phyloP scores from a whole-genome alignment of 75 land plant genomes.

The Selaginella moellendorffii region DNA sequence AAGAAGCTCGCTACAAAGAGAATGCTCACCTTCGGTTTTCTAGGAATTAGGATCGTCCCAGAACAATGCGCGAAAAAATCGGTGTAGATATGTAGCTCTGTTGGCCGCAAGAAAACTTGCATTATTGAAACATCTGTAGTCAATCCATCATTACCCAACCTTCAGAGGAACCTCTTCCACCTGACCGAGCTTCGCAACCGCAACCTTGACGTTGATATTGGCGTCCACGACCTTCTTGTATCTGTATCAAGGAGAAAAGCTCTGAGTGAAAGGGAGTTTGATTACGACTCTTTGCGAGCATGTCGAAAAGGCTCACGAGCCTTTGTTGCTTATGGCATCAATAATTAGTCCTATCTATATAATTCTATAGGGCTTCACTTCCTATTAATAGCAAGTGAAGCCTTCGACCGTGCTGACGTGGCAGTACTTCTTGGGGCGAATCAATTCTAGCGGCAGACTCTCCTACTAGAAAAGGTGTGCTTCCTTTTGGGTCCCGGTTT shows the following conservation, averaged over 20 bases:
- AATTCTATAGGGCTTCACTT: too few relatives aligned
- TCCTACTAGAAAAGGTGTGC: too few relatives aligned
- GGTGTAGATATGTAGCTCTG: slow-evolving; percentile 63
- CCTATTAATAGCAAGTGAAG: too few relatives aligned
- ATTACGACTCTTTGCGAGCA: slow-evolving; percentile 43
- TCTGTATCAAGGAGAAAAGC: slow-evolving; percentile 29
- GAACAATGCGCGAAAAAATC: slow-evolving; percentile 73
- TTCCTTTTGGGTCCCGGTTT: too few relatives aligned
- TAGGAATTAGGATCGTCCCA: slow-evolving; percentile 74
- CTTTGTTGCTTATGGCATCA: too few relatives aligned
- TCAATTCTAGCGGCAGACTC: too few relatives aligned
- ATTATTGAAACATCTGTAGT: neutral
- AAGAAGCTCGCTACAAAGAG: neutral
- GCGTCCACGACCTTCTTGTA: slow-evolving; percentile 50
- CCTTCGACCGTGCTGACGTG: too few relatives aligned
- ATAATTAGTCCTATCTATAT: too few relatives aligned
- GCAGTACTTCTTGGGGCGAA: too few relatives aligned
- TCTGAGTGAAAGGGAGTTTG: too few relatives aligned
- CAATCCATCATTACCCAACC: too few relatives aligned
- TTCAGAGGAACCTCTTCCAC: too few relatives aligned
- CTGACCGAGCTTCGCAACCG: slow-evolving; percentile 14
- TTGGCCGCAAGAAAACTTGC: slow-evolving; percentile 30
- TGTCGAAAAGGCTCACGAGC: slow-evolving; percentile 82
- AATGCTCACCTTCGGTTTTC: slow-evolving; percentile 71
- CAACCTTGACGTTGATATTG: slow-evolving; percentile 25